Percentiles rank a stretch among this genome's conserved stretches.
These are phyloP conservation scores for Gonium pectorale DNA, from an alignment of 139 green algal genomes.

Conservation along the genomic window DNA sequence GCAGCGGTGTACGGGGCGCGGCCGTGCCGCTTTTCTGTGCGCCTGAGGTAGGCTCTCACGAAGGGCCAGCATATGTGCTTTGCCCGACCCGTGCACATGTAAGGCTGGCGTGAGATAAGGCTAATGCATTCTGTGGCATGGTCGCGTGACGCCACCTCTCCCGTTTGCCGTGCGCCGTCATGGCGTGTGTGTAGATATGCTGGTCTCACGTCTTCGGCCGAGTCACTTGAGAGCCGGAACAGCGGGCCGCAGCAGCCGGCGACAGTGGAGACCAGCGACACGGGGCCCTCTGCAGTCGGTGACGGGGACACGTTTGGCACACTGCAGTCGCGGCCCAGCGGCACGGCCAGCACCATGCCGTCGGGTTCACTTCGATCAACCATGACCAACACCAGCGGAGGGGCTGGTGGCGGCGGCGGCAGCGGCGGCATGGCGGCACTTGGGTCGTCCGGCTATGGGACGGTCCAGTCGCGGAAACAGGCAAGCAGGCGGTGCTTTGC, in stretches of 20 bases:
- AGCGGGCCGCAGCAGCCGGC: neutral
- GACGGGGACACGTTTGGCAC: slow-evolving; percentile 19
- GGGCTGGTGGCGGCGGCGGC: neutral
- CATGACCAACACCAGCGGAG: neutral
- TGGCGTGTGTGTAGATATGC: neutral
- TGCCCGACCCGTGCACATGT: no score
- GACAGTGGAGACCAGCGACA: neutral
- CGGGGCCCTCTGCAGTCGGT: neutral
- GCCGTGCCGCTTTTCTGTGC: no score
- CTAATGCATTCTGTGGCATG: no score
- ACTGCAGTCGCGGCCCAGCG: slow-evolving; percentile 21
- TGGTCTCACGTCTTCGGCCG: neutral
- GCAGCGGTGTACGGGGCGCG: no score
- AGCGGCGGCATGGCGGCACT: neutral
- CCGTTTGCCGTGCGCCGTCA: no score
- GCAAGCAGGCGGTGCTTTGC: no score
- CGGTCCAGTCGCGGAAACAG: slow-evolving; percentile 34
- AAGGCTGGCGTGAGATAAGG: no score
- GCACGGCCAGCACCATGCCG: neutral
- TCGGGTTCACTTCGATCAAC: slow-evolving; percentile 3
- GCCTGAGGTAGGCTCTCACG: no score
- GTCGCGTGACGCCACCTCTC: no score
- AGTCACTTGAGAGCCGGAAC: neutral
- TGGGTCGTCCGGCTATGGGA: slow-evolving; percentile 4
- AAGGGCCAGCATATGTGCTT: no score